Evolutionary conservation across 1,284 basidiomycete species (phyloP).

Genomic region (Xerocomus nothofagi): DNA sequence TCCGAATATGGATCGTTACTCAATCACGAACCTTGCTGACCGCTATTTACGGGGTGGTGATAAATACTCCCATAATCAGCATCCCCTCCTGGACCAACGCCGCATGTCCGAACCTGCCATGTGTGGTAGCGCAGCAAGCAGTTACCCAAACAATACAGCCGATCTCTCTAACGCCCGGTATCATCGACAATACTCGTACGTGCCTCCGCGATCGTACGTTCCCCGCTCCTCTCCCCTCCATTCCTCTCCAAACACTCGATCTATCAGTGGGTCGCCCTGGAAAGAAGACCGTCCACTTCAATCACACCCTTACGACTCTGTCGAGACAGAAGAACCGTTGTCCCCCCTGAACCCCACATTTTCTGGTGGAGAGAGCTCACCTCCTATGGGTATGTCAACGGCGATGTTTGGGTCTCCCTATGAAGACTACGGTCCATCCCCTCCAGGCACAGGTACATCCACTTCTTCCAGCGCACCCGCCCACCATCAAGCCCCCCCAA

Average conservation of each 20-base stretch:
- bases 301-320: conserved; percentile 32
- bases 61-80: conserved; percentile 41
- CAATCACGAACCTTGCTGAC: conserved; percentile 35
- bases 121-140: conserved; percentile 33
- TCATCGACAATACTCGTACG: conserved; percentile 36
- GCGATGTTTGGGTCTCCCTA: conserved; percentile 44
- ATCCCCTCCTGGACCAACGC: conserved; percentile 48
- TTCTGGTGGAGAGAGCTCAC: conserved; percentile 37
- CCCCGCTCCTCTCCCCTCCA: conserved; percentile 39
- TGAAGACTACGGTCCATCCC: conserved; percentile 54
- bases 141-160: conserved; percentile 26
- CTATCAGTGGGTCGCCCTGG: conserved; percentile 40
- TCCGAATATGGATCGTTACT: conserved; percentile 40
- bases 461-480: conserved; percentile 42
- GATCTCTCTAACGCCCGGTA: conserved; percentile 29
- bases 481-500: conserved; percentile 20
- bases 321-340: conserved; percentile 44
- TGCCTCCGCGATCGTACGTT: conserved; percentile 29
- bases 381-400: conserved; percentile 37
- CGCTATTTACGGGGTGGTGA: conserved; percentile 39
- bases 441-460: conserved; percentile 58
- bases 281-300: conserved; percentile 32
- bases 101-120: conserved; percentile 65
- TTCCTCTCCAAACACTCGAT: conserved; percentile 42
- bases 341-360: conserved; percentile 53